A percentile compares a stretch with the other conserved stretches of the same genome.
Evolutionary conservation across 106 monocot species (phyloP).

Genomic region (Acorus gramineus): DNA sequence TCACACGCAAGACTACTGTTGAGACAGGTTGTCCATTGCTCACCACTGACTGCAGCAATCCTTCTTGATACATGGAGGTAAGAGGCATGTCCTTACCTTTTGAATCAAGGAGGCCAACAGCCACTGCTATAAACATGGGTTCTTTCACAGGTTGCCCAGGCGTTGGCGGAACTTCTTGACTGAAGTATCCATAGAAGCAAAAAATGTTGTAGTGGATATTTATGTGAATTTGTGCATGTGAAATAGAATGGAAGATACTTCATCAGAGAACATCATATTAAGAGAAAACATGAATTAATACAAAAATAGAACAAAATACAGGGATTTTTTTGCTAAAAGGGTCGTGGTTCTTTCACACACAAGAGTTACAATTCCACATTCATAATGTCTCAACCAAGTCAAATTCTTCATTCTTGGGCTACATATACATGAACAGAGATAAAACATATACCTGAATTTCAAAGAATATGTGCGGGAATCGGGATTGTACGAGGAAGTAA

Average conservation of each 20-base stretch:
- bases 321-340: no score
- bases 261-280: no score
- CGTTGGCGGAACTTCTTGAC: neutral
- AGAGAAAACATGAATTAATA: no score
- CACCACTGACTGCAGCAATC: neutral
- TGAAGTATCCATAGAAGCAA: neutral
- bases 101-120: neutral
- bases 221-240: no score
- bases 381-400: neutral
- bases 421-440: neutral
- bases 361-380: no score
- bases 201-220: no score
- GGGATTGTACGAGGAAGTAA: neutral
- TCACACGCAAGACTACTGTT: conserved; percentile 66
- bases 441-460: conserved; percentile 59
- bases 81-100: conserved; percentile 48
- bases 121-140: neutral
- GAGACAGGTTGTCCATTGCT: conserved; percentile 23
- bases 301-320: no score
- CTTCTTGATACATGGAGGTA: neutral
- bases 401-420: no score
- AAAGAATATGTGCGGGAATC: neutral
- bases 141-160: neutral
- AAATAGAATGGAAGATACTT: no score
- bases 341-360: no score